These are phyloP conservation scores for Fonsecaea multimorphosa DNA, from an alignment of 2,329 filamentous ascomycete genomes.

Conservation along the genomic window DNA sequence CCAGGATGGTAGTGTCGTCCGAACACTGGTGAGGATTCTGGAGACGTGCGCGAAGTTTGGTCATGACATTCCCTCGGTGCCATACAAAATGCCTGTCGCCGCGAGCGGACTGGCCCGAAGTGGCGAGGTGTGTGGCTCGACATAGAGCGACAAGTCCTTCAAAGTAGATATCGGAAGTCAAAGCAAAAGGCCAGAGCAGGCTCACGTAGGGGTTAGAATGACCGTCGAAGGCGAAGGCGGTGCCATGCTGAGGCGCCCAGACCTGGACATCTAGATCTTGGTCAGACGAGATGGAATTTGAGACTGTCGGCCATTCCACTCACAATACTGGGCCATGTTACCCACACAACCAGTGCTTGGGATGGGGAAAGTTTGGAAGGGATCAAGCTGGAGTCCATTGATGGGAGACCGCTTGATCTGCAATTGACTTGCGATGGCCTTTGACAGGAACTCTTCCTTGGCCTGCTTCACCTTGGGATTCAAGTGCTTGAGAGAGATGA, in stretches of 20 bases:
- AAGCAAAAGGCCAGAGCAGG: constrained; percentile 29
- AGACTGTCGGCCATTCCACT: not conserved
- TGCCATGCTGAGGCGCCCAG: constrained; percentile 31
- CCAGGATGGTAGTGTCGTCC: constrained; percentile 27
- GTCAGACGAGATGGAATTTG: constrained; percentile 5
- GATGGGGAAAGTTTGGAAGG: constrained; percentile 29
- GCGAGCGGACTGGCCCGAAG: constrained; percentile 16
- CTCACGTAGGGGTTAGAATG: constrained; percentile 29
- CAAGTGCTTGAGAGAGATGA: constrained; percentile 7
- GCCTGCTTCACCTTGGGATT: constrained; percentile 12
- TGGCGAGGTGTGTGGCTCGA: constrained; percentile 20
- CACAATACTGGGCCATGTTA: constrained; percentile 28
- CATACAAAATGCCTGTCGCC: constrained; percentile 19
- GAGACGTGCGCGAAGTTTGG: constrained; percentile 21
- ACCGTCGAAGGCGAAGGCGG: constrained; percentile 25
- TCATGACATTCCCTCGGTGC: constrained; percentile 26
- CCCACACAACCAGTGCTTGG: constrained; percentile 15
- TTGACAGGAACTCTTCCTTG: constrained; percentile 15
- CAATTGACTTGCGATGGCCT: constrained; percentile 16
- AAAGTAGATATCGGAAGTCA: constrained; percentile 25
- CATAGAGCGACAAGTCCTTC: constrained; percentile 27
- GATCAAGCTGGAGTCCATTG: constrained; percentile 25
- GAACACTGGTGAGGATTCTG: constrained; percentile 19
- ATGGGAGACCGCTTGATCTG: constrained; percentile 18
- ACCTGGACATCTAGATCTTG: constrained; percentile 26